phyloP scores from a whole-genome alignment of 805 yeast species.

The Clavispora fructus region DNA sequence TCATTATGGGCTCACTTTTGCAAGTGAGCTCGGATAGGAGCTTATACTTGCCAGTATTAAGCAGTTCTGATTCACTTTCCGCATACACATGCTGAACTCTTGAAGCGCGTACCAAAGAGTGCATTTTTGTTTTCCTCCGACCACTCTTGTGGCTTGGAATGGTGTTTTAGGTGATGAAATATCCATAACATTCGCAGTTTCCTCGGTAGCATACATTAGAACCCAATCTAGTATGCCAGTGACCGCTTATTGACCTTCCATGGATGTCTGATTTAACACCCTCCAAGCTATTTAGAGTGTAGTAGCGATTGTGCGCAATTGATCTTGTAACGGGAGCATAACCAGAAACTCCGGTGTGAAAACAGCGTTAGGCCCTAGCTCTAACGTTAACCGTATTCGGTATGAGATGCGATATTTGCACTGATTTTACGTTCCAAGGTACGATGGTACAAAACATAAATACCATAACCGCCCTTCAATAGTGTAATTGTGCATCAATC shows the following conservation, averaged over 20 bases:
- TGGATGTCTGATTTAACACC: constrained; percentile 73
- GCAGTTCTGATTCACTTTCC: constrained; percentile 52
- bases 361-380: too few relatives aligned
- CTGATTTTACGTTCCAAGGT: too few relatives aligned
- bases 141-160: not conserved
- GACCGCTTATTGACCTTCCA: constrained; percentile 86
- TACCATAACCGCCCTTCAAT: too few relatives aligned
- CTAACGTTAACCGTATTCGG: too few relatives aligned
- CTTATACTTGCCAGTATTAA: constrained; percentile 87
- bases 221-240: constrained; percentile 80
- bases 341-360: too few relatives aligned
- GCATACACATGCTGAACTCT: constrained; percentile 12
- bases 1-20: constrained; percentile 32
- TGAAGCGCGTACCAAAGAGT: constrained; percentile 26
- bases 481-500: too few relatives aligned
- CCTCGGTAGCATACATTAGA: constrained; percentile 88
- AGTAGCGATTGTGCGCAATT: not conserved
- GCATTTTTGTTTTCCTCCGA: not conserved
- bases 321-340: too few relatives aligned
- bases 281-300: not conserved
- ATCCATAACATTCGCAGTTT: constrained; percentile 87
- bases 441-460: too few relatives aligned
- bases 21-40: constrained; percentile 39
- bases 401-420: too few relatives aligned
- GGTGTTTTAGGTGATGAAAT: constrained; percentile 60